These are phyloP conservation scores for Phycomyces blakesleeanus DNA, from an alignment of 192 early-diverging fungal species.

Conservation along the genomic window DNA sequence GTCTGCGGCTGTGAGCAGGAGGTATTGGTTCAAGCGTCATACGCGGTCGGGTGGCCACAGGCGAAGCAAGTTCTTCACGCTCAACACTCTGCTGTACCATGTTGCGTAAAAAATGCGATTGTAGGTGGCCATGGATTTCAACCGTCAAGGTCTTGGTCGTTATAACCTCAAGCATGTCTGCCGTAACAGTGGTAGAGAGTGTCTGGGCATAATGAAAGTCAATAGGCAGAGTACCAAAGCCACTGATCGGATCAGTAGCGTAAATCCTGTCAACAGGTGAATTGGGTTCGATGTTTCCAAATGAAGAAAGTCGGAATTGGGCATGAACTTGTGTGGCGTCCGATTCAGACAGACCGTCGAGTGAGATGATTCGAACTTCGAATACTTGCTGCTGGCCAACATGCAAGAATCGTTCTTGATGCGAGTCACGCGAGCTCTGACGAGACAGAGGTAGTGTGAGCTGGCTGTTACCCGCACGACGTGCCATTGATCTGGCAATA, in stretches of 20 bases:
- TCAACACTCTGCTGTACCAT: slow-evolving; percentile 24
- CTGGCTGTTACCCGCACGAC: not conserved
- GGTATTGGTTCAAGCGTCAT: not conserved
- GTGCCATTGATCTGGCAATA: slow-evolving; percentile 20
- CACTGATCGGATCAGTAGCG: slow-evolving; percentile 54
- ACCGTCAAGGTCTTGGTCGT: slow-evolving; percentile 37
- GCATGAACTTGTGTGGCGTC: slow-evolving; percentile 65
- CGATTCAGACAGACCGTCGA: slow-evolving; percentile 52
- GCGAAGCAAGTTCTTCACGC: not conserved
- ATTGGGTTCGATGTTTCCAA: slow-evolving; percentile 43
- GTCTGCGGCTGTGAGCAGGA: not conserved
- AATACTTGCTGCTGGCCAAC: slow-evolving; percentile 52
- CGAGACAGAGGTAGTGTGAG: not conserved
- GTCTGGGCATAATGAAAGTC: slow-evolving; percentile 54
- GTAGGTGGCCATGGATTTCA: slow-evolving; percentile 47
- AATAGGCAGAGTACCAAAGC: slow-evolving; percentile 48
- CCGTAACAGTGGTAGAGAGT: slow-evolving; percentile 39
- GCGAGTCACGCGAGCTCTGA: not conserved
- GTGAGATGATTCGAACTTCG: slow-evolving; percentile 54
- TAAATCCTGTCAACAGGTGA: slow-evolving; percentile 48
- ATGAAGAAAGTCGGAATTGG: slow-evolving; percentile 62
- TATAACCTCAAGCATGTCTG: slow-evolving; percentile 39
- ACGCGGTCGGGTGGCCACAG: not conserved
- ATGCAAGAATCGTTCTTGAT: slow-evolving; percentile 2
- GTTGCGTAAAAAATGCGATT: slow-evolving; percentile 11